Evolutionary conservation across 2,329 filamentous ascomycete species (phyloP).

Genomic region (Xylariaceae sp.): DNA sequence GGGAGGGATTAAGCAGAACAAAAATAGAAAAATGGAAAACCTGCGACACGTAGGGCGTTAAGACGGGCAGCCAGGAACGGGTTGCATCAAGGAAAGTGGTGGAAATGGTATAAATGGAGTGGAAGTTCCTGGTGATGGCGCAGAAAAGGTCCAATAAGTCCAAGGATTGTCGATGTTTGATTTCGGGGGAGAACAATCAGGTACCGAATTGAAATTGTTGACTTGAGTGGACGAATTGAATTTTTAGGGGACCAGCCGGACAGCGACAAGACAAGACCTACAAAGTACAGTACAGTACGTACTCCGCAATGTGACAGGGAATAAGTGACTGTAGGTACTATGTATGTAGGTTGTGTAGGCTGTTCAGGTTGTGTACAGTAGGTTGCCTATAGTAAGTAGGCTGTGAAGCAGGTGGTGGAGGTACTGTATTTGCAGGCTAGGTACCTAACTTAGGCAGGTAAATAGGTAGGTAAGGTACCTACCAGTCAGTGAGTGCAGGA

Average conservation of each 20-base stretch:
- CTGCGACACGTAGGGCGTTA: conserved; percentile 37
- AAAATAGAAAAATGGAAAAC: conserved; percentile 37
- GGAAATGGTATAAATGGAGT: not conserved
- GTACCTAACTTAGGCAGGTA: too few relatives aligned
- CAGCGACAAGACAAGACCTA: not conserved
- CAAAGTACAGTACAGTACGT: too few relatives aligned
- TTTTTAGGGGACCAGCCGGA: not conserved
- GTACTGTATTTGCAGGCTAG: too few relatives aligned
- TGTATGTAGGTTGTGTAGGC: too few relatives aligned
- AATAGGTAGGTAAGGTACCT: too few relatives aligned
- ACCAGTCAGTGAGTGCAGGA: too few relatives aligned
- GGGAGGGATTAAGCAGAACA: conserved; percentile 35
- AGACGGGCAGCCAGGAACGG: conserved; percentile 21
- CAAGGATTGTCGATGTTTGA: not conserved
- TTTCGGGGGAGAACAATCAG: not conserved
- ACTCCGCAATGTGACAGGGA: too few relatives aligned
- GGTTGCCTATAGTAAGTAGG: too few relatives aligned
- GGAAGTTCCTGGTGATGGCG: not conserved
- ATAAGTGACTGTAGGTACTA: too few relatives aligned
- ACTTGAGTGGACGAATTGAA: not conserved
- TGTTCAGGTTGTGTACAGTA: too few relatives aligned
- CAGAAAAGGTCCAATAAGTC: not conserved
- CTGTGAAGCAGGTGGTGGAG: too few relatives aligned
- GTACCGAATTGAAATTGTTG: not conserved
- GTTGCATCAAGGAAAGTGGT: not conserved